phyloP scores from a whole-genome alignment of 495 filamentous ascomycete species.

The Podospora bellae-mahoneyi region DNA sequence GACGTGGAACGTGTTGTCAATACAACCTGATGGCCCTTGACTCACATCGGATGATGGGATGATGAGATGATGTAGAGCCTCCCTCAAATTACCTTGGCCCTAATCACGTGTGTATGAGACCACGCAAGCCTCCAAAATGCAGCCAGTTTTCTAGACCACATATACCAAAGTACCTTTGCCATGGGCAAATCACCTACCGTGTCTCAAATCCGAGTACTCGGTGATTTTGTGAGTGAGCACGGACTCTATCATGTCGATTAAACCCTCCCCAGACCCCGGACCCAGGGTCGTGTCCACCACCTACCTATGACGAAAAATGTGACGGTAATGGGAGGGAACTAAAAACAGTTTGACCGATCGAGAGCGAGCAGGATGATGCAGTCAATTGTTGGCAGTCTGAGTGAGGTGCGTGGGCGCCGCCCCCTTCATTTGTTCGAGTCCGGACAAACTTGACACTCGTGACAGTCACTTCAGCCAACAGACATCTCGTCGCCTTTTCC shows the following conservation, averaged over 20 bases:
- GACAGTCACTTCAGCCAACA: neutral
- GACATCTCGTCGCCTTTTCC: neutral
- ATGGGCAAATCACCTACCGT: neutral
- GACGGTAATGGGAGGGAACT: neutral
- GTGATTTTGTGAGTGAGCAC: neutral
- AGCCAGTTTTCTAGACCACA: neutral
- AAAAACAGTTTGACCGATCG: neutral
- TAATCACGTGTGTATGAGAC: neutral
- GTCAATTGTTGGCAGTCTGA: neutral
- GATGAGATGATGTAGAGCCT: neutral
- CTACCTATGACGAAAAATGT: neutral
- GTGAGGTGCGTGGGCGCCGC: neutral
- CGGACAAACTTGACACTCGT: constrained; percentile 16
- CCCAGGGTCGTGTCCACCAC: neutral
- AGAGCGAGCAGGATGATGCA: neutral
- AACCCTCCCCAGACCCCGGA: neutral
- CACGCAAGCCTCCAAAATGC: neutral
- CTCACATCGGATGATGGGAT: neutral
- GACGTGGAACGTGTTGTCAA: neutral
- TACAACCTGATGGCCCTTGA: neutral
- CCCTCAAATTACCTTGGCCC: neutral
- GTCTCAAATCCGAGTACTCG: neutral
- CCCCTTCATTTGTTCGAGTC: constrained; percentile 7
- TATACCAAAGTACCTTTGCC: neutral
- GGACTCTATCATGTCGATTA: neutral